A percentile compares a stretch with the other conserved stretches of the same genome.
Evolutionary conservation across 306 rosid genomes (phyloP).

Genomic region (Pyrus pyrifolia): DNA sequence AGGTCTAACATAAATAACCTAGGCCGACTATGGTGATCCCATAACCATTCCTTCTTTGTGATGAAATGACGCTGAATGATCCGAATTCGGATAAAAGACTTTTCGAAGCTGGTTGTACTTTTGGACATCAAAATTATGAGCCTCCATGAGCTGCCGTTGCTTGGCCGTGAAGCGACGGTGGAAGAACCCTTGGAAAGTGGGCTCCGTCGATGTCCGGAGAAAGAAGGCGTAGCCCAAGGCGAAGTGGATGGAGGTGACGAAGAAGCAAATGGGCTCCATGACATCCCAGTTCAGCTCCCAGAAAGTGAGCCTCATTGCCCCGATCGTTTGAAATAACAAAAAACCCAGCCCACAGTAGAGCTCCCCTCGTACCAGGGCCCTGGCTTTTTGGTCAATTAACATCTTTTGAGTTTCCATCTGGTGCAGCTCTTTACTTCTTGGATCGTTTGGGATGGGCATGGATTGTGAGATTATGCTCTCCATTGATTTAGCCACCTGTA

Average conservation of each 20-base stretch:
- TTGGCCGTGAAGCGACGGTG: slow-evolving; percentile 42
- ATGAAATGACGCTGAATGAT: background rate
- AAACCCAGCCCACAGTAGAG: slow-evolving; percentile 61
- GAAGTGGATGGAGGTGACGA: slow-evolving; percentile 46
- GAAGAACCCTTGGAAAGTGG: slow-evolving; percentile 64
- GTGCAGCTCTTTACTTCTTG: slow-evolving; percentile 42
- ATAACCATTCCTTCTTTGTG: background rate
- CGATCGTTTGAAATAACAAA: slow-evolving; percentile 41
- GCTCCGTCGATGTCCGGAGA: slow-evolving; percentile 58
- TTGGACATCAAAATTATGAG: slow-evolving; percentile 33
- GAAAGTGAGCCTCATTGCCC: slow-evolving; percentile 77
- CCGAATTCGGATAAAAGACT: slow-evolving; percentile 33
- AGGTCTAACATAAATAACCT: background rate
- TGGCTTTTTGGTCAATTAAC: slow-evolving; percentile 47
- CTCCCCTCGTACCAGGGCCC: slow-evolving; percentile 45
- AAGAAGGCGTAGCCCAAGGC: slow-evolving; percentile 57
- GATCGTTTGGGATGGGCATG: slow-evolving; percentile 48
- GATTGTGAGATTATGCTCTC: slow-evolving; percentile 38
- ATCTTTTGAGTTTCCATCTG: slow-evolving; percentile 50
- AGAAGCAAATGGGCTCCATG: slow-evolving; percentile 97
- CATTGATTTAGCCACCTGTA: slow-evolving; percentile 61
- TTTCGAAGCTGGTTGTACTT: slow-evolving; percentile 43
- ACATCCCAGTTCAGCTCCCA: slow-evolving; percentile 98
- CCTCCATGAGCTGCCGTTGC: slow-evolving; percentile 53
- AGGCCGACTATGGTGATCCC: background rate